Percentiles rank a stretch among this genome's conserved stretches.
Evolutionary conservation across 176 grass and related monocot species (phyloP).

Genomic region (Musa itinerans): DNA sequence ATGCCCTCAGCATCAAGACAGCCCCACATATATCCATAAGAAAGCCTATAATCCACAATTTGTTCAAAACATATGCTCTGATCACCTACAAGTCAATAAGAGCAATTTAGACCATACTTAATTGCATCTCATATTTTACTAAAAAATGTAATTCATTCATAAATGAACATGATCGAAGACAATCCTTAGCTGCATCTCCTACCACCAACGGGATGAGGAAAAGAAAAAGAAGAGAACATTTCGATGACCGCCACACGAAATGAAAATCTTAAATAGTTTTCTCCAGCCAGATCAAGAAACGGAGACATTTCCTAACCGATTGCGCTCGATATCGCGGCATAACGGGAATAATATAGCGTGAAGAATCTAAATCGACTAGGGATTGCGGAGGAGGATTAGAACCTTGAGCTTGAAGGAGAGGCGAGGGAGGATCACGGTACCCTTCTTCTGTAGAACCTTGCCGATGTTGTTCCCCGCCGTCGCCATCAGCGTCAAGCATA

Average conservation of each 20-base stretch:
- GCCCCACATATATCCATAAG: too few species aligned
- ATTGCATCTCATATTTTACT: background rate
- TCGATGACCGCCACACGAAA: background rate
- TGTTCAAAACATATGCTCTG: slow-evolving; percentile 42
- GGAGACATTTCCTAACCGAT: too few species aligned
- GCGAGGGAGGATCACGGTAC: slow-evolving; percentile 89
- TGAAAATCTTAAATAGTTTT: background rate
- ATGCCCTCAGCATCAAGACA: too few species aligned
- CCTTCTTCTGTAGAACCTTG: slow-evolving; percentile 97
- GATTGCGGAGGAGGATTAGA: background rate
- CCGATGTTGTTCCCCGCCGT: slow-evolving; percentile 95
- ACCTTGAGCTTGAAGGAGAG: slow-evolving; percentile 99
- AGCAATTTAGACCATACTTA: background rate
- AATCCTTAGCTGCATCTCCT: too few species aligned
- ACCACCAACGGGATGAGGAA: background rate
- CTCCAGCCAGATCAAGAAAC: background rate
- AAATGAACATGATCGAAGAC: too few species aligned
- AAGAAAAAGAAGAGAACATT: background rate
- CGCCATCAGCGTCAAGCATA: slow-evolving; percentile 72
- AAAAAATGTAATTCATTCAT: background rate
- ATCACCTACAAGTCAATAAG: slow-evolving; percentile 48
- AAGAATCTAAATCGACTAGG: background rate
- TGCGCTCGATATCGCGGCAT: too few species aligned
- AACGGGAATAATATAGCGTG: background rate
- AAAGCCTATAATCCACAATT: too few species aligned